These are phyloP conservation scores for Dryadomyces quercus-mongolicae DNA, from an alignment of 2,329 filamentous ascomycete genomes.

Conservation along the genomic window DNA sequence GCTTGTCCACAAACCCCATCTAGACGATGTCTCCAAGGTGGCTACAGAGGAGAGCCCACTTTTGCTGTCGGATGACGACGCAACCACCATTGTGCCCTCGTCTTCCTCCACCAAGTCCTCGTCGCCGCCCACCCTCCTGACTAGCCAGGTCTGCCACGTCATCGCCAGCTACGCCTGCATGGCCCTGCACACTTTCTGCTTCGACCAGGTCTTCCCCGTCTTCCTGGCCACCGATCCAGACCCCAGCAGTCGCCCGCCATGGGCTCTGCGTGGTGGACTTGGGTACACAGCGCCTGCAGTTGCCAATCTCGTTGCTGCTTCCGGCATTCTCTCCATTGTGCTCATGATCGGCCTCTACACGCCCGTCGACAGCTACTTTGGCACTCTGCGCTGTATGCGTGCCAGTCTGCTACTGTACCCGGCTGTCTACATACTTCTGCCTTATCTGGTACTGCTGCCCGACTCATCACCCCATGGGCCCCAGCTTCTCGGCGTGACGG, in stretches of 20 bases:
- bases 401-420: slow-evolving; percentile 4
- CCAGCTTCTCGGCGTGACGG: neutral
- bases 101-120: neutral
- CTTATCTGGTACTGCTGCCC: slow-evolving; percentile 7
- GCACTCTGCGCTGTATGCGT: slow-evolving; percentile 5
- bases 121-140: neutral
- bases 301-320: slow-evolving; percentile 2
- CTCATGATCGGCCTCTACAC: slow-evolving; percentile 6
- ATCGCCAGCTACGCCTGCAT: slow-evolving; percentile 4
- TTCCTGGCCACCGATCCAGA: slow-evolving; percentile 3
- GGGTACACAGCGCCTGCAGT: slow-evolving; percentile 1
- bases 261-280: slow-evolving; percentile 5
- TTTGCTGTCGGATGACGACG: neutral
- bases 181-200: slow-evolving; percentile 8
- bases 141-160: slow-evolving; percentile 1
- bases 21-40: neutral
- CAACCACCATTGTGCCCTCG: neutral
- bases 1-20: neutral
- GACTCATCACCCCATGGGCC: neutral
- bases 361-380: slow-evolving; percentile 3
- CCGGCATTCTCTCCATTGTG: slow-evolving; percentile 5
- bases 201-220: slow-evolving; percentile 10
- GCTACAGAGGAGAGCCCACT: neutral
- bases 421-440: slow-evolving; percentile 2
- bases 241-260: neutral